A percentile compares a stretch with the other conserved stretches of the same genome.
Evolutionary conservation across 2,329 filamentous ascomycete species (phyloP).

Genomic region (Colletotrichum siamense): DNA sequence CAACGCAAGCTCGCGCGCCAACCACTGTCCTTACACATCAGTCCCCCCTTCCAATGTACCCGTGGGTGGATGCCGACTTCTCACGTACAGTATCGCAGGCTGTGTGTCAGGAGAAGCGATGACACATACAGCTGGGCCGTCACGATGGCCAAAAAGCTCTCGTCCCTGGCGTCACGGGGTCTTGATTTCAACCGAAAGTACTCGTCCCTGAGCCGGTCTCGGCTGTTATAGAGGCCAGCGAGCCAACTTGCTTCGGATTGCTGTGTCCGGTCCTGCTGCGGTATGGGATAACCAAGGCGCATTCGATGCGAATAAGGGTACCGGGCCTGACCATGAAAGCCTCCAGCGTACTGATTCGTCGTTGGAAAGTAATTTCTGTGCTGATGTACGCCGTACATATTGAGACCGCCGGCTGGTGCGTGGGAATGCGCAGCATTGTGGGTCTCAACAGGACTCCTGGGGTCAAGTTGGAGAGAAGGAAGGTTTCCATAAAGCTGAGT

Average conservation of each 20-base stretch:
- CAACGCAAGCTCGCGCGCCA: background rate
- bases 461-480: background rate
- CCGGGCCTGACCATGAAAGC: background rate
- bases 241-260: background rate
- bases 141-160: background rate
- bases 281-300: background rate
- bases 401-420: background rate
- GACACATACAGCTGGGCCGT: background rate
- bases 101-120: background rate
- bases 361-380: background rate
- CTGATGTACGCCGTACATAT: background rate
- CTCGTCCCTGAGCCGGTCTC: background rate
- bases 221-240: background rate
- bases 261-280: background rate
- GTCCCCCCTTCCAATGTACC: background rate
- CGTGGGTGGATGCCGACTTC: background rate
- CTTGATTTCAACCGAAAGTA: background rate
- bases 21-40: background rate
- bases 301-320: background rate
- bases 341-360: background rate
- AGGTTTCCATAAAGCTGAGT: background rate
- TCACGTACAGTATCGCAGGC: background rate
- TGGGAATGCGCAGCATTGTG: background rate
- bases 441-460: background rate
- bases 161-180: background rate